Evolutionary conservation across 805 yeast species (phyloP).

Genomic region (Hyphopichia homilentoma): DNA sequence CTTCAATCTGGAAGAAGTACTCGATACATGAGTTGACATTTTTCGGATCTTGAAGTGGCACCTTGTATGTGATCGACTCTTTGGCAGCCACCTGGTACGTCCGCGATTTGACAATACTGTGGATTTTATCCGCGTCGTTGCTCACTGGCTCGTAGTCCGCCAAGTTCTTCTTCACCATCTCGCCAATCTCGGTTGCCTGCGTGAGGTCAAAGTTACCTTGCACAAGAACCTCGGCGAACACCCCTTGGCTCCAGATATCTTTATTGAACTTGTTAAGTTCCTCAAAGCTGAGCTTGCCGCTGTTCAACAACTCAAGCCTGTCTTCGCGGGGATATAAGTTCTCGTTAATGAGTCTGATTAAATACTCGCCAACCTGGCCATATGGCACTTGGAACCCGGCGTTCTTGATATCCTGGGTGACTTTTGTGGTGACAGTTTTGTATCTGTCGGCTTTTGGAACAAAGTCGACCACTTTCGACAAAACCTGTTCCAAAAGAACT

Average conservation of each 20-base stretch:
- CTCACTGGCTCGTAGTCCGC: slow-evolving; percentile 19
- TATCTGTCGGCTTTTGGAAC: slow-evolving; percentile 57
- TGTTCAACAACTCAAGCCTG: slow-evolving; percentile 45
- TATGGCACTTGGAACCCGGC: slow-evolving; percentile 74
- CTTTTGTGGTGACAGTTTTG: slow-evolving; percentile 60
- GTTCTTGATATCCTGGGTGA: slow-evolving; percentile 61
- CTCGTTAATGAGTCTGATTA: slow-evolving; percentile 66
- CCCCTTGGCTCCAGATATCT: slow-evolving; percentile 48
- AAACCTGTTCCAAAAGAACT: slow-evolving; percentile 56
- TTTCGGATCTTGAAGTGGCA: slow-evolving; percentile 53
- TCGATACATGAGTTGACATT: slow-evolving; percentile 85
- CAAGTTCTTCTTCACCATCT: slow-evolving; percentile 38
- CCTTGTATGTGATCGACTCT: slow-evolving; percentile 44
- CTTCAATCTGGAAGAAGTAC: slow-evolving; percentile 66
- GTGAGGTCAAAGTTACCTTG: slow-evolving; percentile 64
- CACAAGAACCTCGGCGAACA: slow-evolving; percentile 67
- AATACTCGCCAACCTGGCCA: slow-evolving; percentile 63
- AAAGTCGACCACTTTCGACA: slow-evolving; percentile 51
- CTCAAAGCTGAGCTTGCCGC: slow-evolving; percentile 38
- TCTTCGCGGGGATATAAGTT: slow-evolving; percentile 63
- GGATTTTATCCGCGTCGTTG: slow-evolving; percentile 28
- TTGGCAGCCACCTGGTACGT: slow-evolving; percentile 40
- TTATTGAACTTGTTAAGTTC: slow-evolving; percentile 49
- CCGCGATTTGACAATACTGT: slow-evolving; percentile 18
- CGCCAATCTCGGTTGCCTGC: slow-evolving; percentile 51